A percentile compares a stretch with the other conserved stretches of the same genome.
Evolutionary conservation across 768 basidiomycete genomes (phyloP).

Genomic region (Filobasidium floriforme): DNA sequence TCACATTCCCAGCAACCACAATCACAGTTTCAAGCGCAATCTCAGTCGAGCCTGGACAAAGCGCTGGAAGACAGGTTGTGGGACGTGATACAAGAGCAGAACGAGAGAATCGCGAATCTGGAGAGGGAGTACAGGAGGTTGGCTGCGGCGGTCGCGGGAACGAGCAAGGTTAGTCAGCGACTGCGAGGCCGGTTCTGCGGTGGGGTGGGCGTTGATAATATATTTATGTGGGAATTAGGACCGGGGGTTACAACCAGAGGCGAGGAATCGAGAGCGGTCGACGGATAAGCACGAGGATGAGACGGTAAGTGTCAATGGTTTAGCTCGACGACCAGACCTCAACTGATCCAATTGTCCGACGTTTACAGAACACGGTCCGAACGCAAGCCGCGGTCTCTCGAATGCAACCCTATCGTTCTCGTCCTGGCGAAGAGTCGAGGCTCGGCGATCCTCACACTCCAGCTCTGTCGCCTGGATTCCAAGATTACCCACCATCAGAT

Average conservation of each 20-base stretch:
- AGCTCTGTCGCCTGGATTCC: conserved; percentile 12
- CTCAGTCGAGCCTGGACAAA: conserved; percentile 8
- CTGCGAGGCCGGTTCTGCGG: background rate
- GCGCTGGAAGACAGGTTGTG: conserved; percentile 24
- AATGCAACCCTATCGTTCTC: conserved; percentile 8
- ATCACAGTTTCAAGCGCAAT: conserved; percentile 8
- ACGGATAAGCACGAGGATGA: background rate
- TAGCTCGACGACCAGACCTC: background rate
- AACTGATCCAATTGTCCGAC: background rate
- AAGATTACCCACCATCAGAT: conserved; percentile 12
- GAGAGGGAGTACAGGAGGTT: conserved; percentile 33
- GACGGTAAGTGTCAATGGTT: background rate
- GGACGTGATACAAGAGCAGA: conserved; percentile 37
- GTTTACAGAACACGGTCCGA: background rate
- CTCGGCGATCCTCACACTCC: background rate
- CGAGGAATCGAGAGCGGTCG: background rate
- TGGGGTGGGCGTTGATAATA: background rate
- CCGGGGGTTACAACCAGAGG: background rate
- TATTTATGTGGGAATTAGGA: background rate
- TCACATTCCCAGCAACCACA: background rate
- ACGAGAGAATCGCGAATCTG: conserved; percentile 38
- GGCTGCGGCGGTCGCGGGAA: conserved; percentile 3
- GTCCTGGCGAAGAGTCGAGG: conserved; percentile 3
- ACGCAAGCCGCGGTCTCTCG: too few relatives aligned
- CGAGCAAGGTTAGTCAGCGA: background rate